phyloP scores from a whole-genome alignment of 1,284 basidiomycete species.

The Cutaneotrichosporon mucoides region DNA sequence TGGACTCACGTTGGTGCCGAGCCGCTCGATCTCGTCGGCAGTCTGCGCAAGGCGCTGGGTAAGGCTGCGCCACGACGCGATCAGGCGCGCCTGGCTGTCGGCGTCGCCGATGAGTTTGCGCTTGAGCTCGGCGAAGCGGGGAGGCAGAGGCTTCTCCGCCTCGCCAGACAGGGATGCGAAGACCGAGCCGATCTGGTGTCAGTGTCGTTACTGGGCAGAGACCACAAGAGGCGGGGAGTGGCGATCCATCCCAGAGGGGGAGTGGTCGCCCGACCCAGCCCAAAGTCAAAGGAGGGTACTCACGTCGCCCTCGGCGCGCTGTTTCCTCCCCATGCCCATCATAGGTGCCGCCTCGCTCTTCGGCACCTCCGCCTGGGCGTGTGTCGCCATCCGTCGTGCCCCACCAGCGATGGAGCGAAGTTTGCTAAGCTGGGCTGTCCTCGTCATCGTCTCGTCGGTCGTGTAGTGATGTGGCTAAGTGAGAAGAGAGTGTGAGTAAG shows the following conservation, averaged over 20 bases:
- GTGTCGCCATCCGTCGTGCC: neutral
- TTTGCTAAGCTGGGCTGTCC: neutral
- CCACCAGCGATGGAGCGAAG: neutral
- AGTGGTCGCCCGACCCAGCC: too few relatives aligned
- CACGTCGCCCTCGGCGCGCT: constrained; percentile 20
- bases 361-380: neutral
- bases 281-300: neutral
- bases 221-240: too few relatives aligned
- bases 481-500: too few relatives aligned
- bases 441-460: neutral
- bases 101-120: constrained; percentile 49
- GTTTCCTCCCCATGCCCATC: constrained; percentile 9
- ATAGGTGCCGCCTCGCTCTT: neutral
- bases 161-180: constrained; percentile 58
- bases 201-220: neutral
- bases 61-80: constrained; percentile 58
- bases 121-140: constrained; percentile 61
- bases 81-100: constrained; percentile 52
- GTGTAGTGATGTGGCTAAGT: too few relatives aligned
- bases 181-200: constrained; percentile 55
- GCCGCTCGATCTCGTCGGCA: constrained; percentile 52
- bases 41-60: constrained; percentile 54
- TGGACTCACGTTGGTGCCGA: constrained; percentile 45
- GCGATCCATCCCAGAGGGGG: too few relatives aligned
- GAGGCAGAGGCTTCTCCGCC: constrained; percentile 52